Evolutionary conservation across 768 basidiomycete genomes (phyloP), one percentile per base, ranked within the genome.

Genomic region (Leccinum fibrillosum): DNA sequence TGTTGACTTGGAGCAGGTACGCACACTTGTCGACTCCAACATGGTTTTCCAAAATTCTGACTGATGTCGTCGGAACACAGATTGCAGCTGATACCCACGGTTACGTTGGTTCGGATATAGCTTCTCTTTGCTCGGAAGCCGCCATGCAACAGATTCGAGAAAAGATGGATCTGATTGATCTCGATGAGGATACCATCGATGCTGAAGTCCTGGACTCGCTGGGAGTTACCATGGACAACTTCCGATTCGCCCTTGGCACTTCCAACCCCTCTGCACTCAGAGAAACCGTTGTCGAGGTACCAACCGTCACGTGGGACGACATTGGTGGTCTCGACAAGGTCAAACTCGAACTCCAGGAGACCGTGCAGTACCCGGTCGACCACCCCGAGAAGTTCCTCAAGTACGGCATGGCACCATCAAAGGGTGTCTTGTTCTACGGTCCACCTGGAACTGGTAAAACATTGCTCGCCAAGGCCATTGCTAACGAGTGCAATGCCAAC

Each of bases 351-450:
- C 82, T 99, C 54, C 97, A 99, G 73, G 97, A 99, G 78, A 99
- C 97, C 11, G 96, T 99, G 1, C 96, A 98, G 72, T 99, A 99
- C 80, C 97, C 97, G 53, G 97, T 98, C 75, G 97, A 99, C 76
- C 97, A 98, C 72, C 97, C 97, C 60, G 97, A 99, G 74, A 99
- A 99, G 80, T 99, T 98, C 94, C 82, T 99, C 89, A 99, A 99
- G 81, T 99, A 99, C 69, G 97, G 97, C 65, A 98, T 99, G 97
- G 94, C 93, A 26, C 96, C 97, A 5, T 96, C 94, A 34, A 98
- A 98, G 80, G 97, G 97, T 86, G 97, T 99, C 49, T 77, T 99
- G 68, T 99, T 99, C 85, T 99, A 98, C 74, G 97, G 97, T 48
- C 97, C 97, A 72, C 97, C 97, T 65, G 97, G 97, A 84, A 99